Conservation (phyloP, 148 eudicot genomes). For the Nepenthes gracilis region DNA sequence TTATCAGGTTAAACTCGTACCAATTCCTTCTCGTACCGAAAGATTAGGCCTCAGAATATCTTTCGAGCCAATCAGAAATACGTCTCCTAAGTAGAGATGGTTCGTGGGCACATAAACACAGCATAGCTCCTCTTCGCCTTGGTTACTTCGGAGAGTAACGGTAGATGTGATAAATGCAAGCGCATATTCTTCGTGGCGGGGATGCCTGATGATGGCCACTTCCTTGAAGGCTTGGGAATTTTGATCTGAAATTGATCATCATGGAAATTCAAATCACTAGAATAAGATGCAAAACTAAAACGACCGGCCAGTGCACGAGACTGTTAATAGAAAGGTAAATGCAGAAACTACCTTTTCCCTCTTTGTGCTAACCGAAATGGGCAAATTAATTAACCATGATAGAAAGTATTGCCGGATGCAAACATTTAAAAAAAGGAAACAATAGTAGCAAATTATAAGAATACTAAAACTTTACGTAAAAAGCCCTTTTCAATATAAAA, state of each 20-base stretch:
- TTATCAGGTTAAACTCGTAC: conserved; percentile 8
- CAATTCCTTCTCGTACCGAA: conserved; percentile 80
- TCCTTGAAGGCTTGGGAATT: conserved; percentile 71
- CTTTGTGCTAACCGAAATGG: too few relatives aligned
- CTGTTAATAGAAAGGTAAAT: too few relatives aligned
- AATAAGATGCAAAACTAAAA: background rate
- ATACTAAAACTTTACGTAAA: too few relatives aligned
- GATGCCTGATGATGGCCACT: conserved; percentile 80
- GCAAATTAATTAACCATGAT: too few relatives aligned
- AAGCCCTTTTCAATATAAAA: too few relatives aligned
- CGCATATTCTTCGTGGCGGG: conserved; percentile 76
- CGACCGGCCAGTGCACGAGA: too few relatives aligned
- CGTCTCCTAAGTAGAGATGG: conserved; percentile 75
- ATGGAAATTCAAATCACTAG: background rate
- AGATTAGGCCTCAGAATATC: conserved; percentile 75
- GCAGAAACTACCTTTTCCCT: too few relatives aligned
- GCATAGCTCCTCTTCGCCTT: conserved; percentile 69
- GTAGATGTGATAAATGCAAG: conserved; percentile 76
- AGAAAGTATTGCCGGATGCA: too few relatives aligned
- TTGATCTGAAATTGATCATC: conserved; percentile 36
- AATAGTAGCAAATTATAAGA: too few relatives aligned
- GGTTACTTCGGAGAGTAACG: conserved; percentile 40
- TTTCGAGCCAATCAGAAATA: conserved; percentile 57
- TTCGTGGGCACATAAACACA: conserved; percentile 76
- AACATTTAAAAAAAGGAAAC: too few relatives aligned